Percentiles rank a stretch among this genome's conserved stretches.
Conservation (phyloP, 2,329 filamentous ascomycete species). For the Exophiala lecanii-corni region DNA sequence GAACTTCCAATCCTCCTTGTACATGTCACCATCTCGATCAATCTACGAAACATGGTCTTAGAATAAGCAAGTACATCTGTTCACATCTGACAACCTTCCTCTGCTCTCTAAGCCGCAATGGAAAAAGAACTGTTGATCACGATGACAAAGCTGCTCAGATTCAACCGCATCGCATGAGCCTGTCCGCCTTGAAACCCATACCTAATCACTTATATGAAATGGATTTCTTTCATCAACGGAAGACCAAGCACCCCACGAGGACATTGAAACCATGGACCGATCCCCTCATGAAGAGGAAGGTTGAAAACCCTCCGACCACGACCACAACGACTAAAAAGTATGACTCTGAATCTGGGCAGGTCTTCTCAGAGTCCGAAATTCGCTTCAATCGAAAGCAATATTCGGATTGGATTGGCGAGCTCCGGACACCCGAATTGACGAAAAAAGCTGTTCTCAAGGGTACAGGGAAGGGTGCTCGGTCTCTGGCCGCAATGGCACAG, state of each 20-base stretch:
- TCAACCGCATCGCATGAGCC: neutral
- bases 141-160: constrained; percentile 25
- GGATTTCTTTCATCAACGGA: too few species aligned
- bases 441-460: constrained; percentile 4
- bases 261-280: neutral
- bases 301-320: too few species aligned
- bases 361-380: constrained; percentile 21
- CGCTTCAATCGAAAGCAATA: constrained; percentile 10
- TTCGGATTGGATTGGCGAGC: constrained; percentile 23
- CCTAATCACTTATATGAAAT: neutral
- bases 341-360: constrained; percentile 20
- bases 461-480: constrained; percentile 16
- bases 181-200: neutral
- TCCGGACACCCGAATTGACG: constrained; percentile 14
- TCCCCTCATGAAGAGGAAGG: neutral
- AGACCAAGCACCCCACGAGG: neutral
- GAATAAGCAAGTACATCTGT: too few species aligned
- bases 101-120: constrained; percentile 10
- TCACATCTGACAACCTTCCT: too few species aligned
- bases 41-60: too few species aligned
- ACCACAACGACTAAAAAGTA: neutral
- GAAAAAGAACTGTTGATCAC: constrained; percentile 23
- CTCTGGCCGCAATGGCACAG: constrained; percentile 20
- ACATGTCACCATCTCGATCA: too few species aligned
- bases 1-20: too few species aligned